Conservation (phyloP, 352 stramenopile species). For the Peronosclerospora sorghi region DNA sequence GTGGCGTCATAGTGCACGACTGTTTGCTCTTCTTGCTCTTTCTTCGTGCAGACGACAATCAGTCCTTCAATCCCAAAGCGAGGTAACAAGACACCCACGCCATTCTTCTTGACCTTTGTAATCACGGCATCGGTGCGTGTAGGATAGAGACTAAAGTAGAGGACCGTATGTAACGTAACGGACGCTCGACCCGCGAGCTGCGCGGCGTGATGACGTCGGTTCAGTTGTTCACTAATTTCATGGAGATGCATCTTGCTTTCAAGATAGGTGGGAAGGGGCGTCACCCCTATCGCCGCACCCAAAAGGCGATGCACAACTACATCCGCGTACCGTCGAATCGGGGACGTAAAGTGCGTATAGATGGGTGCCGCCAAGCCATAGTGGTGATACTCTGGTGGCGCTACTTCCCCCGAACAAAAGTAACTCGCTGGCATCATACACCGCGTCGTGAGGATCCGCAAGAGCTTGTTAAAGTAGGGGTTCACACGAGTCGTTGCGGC, state of each 20-base stretch:
- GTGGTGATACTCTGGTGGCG: slow-evolving; percentile 94
- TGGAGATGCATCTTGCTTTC: slow-evolving; percentile 90
- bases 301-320: slow-evolving; percentile 97
- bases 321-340: slow-evolving; percentile 96
- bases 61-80: slow-evolving; percentile 97
- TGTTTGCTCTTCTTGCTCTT: slow-evolving; percentile 45
- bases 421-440: slow-evolving; percentile 99
- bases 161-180: slow-evolving; percentile 93
- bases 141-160: slow-evolving; percentile 92
- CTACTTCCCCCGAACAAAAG: slow-evolving; percentile 94
- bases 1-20: slow-evolving; percentile 42
- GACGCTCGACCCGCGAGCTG: slow-evolving; percentile 94
- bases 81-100: slow-evolving; percentile 94
- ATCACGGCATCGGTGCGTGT: slow-evolving; percentile 88
- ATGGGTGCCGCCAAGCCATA: slow-evolving; percentile 97
- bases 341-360: slow-evolving; percentile 99
- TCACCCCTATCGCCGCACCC: slow-evolving; percentile 92
- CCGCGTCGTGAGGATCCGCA: slow-evolving; percentile 93
- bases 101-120: slow-evolving; percentile 91
- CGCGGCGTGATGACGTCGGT: slow-evolving; percentile 91
- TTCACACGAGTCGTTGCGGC: slow-evolving; percentile 58
- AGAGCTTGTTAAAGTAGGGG: slow-evolving; percentile 97
- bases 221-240: slow-evolving; percentile 95
- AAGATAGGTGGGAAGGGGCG: slow-evolving; percentile 89
- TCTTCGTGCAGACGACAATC: slow-evolving; percentile 82